These are phyloP conservation scores for Poronia punctata DNA, from an alignment of 495 filamentous ascomycete genomes.

Conservation along the genomic window DNA sequence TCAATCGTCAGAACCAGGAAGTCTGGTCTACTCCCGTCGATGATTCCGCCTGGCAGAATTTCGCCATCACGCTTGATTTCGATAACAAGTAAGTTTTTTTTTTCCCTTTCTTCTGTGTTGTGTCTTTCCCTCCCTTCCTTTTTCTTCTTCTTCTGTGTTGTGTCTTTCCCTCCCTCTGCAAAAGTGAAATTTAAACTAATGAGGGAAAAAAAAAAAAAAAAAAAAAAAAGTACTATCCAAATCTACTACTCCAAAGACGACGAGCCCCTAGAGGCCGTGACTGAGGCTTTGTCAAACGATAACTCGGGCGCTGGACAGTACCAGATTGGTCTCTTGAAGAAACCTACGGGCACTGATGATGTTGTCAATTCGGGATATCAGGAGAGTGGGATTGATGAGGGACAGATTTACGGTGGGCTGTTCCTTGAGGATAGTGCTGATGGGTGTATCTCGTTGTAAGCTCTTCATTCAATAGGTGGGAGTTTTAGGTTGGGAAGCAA, in stretches of 20 bases:
- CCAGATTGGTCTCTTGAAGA: slow-evolving; percentile 52
- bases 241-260: slow-evolving; percentile 46
- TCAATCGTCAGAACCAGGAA: slow-evolving; percentile 40
- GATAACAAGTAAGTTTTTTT: slow-evolving; percentile 42
- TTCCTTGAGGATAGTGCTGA: slow-evolving; percentile 46
- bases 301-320: slow-evolving; percentile 49
- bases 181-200: too few relatives aligned
- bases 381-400: slow-evolving; percentile 42
- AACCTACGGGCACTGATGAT: slow-evolving; percentile 46
- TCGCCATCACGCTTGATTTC: slow-evolving; percentile 49
- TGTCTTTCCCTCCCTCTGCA: too few relatives aligned
- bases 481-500: too few relatives aligned
- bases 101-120: neutral
- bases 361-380: slow-evolving; percentile 50
- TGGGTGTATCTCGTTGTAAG: slow-evolving; percentile 39
- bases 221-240: slow-evolving; percentile 48
- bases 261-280: slow-evolving; percentile 41
- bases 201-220: slow-evolving; percentile 1
- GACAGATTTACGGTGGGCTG: slow-evolving; percentile 48
- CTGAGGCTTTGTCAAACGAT: slow-evolving; percentile 39
- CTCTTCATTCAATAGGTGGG: too few relatives aligned
- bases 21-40: slow-evolving; percentile 39
- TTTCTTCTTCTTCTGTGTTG: too few relatives aligned
- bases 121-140: neutral
- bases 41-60: slow-evolving; percentile 49